phyloP scores from a whole-genome alignment of 768 basidiomycete genomes.

The Russula sp. region DNA sequence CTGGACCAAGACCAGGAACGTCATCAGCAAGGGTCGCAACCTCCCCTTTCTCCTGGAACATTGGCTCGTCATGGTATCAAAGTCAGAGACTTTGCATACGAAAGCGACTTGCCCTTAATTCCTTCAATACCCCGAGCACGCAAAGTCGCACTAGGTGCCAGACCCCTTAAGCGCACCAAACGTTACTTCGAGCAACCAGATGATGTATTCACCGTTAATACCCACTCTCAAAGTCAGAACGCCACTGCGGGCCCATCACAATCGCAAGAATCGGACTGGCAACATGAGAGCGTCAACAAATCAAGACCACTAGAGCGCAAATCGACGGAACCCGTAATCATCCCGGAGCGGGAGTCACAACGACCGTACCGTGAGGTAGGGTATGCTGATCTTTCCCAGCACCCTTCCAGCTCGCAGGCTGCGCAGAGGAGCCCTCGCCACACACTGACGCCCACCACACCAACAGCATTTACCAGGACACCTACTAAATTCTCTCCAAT shows the following conservation, averaged over 20 bases:
- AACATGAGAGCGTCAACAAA: conserved; percentile 1
- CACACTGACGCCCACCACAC: conserved; percentile 8
- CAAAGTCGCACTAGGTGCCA: conserved; percentile 48
- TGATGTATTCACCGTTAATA: conserved; percentile 31
- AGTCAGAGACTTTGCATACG: conserved; percentile 65
- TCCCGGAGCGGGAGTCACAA: conserved; percentile 13
- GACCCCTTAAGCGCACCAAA: conserved; percentile 40
- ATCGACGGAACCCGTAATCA: conserved; percentile 28
- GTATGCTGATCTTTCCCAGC: conserved; percentile 24
- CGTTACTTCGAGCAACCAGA: conserved; percentile 35
- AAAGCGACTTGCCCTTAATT: conserved; percentile 62
- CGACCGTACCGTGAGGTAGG: conserved; percentile 18
- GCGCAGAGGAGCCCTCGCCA: not conserved
- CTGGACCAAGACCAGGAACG: not conserved
- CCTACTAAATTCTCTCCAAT: not conserved
- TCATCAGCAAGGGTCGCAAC: conserved; percentile 2
- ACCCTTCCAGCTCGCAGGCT: conserved; percentile 18
- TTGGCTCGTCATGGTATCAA: conserved; percentile 41
- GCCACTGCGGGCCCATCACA: not conserved
- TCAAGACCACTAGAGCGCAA: conserved; percentile 25
- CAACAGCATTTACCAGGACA: conserved; percentile 1
- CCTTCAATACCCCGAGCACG: conserved; percentile 48
- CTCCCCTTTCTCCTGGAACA: conserved; percentile 29
- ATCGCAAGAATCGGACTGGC: not conserved
- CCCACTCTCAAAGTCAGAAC: conserved; percentile 21